phyloP scores from a whole-genome alignment of 2,329 filamentous ascomycete species.

The Fusarium tjaetaba region DNA sequence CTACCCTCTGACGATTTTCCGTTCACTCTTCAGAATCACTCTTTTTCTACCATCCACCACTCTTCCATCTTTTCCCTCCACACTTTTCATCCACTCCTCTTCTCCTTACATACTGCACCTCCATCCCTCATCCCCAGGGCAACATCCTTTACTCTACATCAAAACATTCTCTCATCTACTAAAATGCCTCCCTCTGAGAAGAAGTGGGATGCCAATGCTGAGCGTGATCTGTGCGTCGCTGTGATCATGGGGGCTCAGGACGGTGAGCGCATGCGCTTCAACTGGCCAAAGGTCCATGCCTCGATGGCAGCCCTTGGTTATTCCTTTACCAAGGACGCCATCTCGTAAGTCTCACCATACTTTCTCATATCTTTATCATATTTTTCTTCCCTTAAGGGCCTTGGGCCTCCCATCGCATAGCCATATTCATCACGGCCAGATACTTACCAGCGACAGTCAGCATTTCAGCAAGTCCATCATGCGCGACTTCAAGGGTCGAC shows the following conservation, averaged over 20 bases:
- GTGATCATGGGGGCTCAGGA: slow-evolving; percentile 46
- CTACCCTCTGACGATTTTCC: background rate
- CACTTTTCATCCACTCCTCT: background rate
- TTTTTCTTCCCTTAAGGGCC: background rate
- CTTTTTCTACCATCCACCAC: background rate
- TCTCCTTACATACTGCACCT: background rate
- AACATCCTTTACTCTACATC: background rate
- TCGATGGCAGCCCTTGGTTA: slow-evolving; percentile 50
- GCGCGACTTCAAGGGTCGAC: slow-evolving; percentile 48
- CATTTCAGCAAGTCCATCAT: slow-evolving; percentile 53
- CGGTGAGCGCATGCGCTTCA: slow-evolving; percentile 40
- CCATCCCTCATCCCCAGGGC: background rate
- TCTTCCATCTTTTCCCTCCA: background rate
- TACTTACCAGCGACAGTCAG: slow-evolving; percentile 44
- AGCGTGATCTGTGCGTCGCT: slow-evolving; percentile 53
- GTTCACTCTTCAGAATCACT: background rate
- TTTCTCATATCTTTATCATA: background rate
- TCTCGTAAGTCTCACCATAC: slow-evolving; percentile 46
- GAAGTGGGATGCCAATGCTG: slow-evolving; percentile 51
- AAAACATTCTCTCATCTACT: background rate
- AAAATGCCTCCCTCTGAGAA: slow-evolving; percentile 46
- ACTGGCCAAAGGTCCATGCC: slow-evolving; percentile 48
- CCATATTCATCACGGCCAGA: background rate
- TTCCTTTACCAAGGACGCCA: slow-evolving; percentile 51
- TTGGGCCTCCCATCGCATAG: background rate